Conservation (phyloP, 257 asterid species). For the Solanum medicagineum region DNA sequence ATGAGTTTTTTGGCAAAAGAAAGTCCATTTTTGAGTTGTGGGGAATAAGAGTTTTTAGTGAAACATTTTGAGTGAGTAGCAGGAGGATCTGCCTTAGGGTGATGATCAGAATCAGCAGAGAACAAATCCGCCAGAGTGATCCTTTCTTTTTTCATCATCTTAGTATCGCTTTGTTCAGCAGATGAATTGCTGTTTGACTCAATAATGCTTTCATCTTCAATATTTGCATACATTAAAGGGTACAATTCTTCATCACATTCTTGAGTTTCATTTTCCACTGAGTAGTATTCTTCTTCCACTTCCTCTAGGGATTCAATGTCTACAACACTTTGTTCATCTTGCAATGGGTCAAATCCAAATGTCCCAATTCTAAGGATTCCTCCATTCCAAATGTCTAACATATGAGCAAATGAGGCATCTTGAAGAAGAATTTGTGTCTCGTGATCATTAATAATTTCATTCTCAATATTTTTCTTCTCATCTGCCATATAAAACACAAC, state of each 20-base stretch:
- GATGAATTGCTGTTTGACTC: neutral
- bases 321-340: neutral
- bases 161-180: neutral
- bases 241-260: slow-evolving; percentile 4
- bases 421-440: slow-evolving; percentile 14
- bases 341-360: slow-evolving; percentile 35
- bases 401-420: slow-evolving; percentile 1
- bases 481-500: neutral
- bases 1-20: slow-evolving; percentile 17
- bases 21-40: slow-evolving; percentile 2
- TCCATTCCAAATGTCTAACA: slow-evolving; percentile 32
- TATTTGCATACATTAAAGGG: slow-evolving; percentile 11
- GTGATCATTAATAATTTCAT: neutral
- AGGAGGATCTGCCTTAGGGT: neutral
- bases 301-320: neutral
- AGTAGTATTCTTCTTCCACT: neutral
- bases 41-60: neutral
- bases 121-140: slow-evolving; percentile 63
- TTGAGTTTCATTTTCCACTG: neutral
- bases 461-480: slow-evolving; percentile 14
- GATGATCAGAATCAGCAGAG: slow-evolving; percentile 26
- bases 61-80: neutral
- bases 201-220: neutral
- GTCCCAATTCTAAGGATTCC: slow-evolving; percentile 60
- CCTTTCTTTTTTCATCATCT: slow-evolving; percentile 22